Conservation (phyloP, 2,329 filamentous ascomycete genomes). For the Teratosphaeria zuluensis region DNA sequence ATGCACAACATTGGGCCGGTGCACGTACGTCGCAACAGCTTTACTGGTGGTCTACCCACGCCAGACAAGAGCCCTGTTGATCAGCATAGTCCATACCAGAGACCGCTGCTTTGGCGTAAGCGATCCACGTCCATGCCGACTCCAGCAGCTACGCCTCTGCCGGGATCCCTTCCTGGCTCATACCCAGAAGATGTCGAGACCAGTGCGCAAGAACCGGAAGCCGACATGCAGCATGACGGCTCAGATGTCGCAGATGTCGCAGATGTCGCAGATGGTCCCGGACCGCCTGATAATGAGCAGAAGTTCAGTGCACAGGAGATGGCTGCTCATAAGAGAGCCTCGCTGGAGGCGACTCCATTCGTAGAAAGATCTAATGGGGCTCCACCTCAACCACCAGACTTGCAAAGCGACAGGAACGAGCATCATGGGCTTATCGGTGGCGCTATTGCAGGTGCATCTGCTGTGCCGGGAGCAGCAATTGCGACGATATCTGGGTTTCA, state of each 20-base stretch:
- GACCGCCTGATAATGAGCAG: conserved; percentile 8
- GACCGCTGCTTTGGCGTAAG: conserved; percentile 12
- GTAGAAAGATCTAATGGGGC: conserved; percentile 2
- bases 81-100: background rate
- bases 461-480: conserved; percentile 5
- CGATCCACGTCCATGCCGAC: conserved; percentile 19
- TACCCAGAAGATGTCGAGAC: background rate
- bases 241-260: background rate
- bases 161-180: background rate
- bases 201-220: background rate
- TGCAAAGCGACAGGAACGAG: conserved; percentile 1
- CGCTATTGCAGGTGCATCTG: conserved; percentile 11
- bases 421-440: conserved; percentile 3
- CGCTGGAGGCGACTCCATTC: conserved; percentile 2
- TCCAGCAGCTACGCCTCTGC: conserved; percentile 7
- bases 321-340: conserved; percentile 9
- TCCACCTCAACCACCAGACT: conserved; percentile 3
- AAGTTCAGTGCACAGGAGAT: conserved; percentile 14
- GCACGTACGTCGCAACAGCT: conserved; percentile 14
- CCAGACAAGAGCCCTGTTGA: conserved; percentile 23
- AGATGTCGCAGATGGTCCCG: conserved; percentile 1
- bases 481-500: conserved; percentile 2
- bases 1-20: background rate
- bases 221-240: background rate
- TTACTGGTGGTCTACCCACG: conserved; percentile 25